These are phyloP conservation scores for Physaria fendleri DNA, from an alignment of 345 rosid species.

Conservation along the genomic window DNA sequence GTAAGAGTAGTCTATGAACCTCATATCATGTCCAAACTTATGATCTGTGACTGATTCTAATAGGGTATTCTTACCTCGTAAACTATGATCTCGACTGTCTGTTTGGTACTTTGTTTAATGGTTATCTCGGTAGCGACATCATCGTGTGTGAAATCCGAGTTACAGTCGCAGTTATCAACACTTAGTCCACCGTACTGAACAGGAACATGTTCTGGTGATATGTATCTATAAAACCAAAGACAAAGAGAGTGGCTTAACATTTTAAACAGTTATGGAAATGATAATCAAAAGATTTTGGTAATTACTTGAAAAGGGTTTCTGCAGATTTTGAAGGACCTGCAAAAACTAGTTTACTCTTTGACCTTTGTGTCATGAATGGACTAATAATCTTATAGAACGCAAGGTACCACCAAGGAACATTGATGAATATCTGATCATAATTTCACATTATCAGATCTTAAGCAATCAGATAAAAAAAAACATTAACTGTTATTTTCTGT, in stretches of 20 bases:
- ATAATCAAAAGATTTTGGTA: background rate
- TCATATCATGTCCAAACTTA: no score
- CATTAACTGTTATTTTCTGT: background rate
- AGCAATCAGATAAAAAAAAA: background rate
- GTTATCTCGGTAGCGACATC: slow-evolving; percentile 27
- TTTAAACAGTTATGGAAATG: background rate
- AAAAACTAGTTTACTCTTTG: slow-evolving; percentile 37
- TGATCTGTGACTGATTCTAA: no score
- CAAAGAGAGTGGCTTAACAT: background rate
- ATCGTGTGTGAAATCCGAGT: slow-evolving; percentile 21
- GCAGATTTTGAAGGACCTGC: slow-evolving; percentile 36
- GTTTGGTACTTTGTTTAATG: slow-evolving; percentile 28
- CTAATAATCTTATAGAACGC: slow-evolving; percentile 31
- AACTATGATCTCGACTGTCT: slow-evolving; percentile 30
- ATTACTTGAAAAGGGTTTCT: slow-evolving; percentile 33
- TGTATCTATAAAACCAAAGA: slow-evolving; percentile 21
- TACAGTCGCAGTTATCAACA: slow-evolving; percentile 18
- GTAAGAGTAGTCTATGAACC: no score
- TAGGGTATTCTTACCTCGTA: slow-evolving; percentile 28
- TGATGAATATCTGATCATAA: slow-evolving; percentile 33
- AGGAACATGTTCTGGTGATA: slow-evolving; percentile 32
- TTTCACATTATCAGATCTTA: background rate
- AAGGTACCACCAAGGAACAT: slow-evolving; percentile 41
- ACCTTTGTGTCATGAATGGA: slow-evolving; percentile 34
- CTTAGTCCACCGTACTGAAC: slow-evolving; percentile 36